A percentile compares a stretch with the other conserved stretches of the same genome.
Conservation (phyloP, 2,329 filamentous ascomycete genomes). For the Xylariaceae sp. region DNA sequence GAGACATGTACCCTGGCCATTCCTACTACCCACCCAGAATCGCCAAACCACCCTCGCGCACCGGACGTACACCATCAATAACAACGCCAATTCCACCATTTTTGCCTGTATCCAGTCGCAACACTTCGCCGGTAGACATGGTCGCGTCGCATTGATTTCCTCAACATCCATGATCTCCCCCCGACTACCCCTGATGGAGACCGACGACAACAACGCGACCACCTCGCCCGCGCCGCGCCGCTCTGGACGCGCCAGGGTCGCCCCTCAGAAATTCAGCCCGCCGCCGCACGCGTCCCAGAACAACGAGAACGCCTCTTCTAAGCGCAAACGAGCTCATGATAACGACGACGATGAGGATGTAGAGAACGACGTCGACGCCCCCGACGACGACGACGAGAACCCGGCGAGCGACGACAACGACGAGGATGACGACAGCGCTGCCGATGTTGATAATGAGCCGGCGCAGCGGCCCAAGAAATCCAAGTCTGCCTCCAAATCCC, state of each 20-base stretch:
- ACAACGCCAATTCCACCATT: conserved; percentile 10
- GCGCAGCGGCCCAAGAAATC: conserved; percentile 35
- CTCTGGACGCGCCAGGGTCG: conserved; percentile 64
- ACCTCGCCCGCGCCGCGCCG: conserved; percentile 54
- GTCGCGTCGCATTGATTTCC: conserved; percentile 25
- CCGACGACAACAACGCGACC: conserved; percentile 53
- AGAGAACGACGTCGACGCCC: conserved; percentile 25
- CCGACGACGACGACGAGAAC: conserved; percentile 35
- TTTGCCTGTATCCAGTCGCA: conserved; percentile 6
- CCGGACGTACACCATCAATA: conserved; percentile 19
- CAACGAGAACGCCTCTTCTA: conserved; percentile 38
- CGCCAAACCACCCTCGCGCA: conserved; percentile 4
- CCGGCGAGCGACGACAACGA: conserved; percentile 36
- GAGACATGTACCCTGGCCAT: no score
- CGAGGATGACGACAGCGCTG: conserved; percentile 40
- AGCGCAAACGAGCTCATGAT: conserved; percentile 51
- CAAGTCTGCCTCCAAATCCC: conserved; percentile 41
- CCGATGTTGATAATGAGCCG: conserved; percentile 44
- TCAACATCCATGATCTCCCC: conserved; percentile 35
- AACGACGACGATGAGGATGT: conserved; percentile 8
- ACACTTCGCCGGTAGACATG: conserved; percentile 16
- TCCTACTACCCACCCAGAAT: neutral
- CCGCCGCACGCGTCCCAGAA: conserved; percentile 36
- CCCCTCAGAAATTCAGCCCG: conserved; percentile 56
- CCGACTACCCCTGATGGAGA: conserved; percentile 48